phyloP scores from a whole-genome alignment of 2,329 filamentous ascomycete genomes.

The Aspergillus sp. region DNA sequence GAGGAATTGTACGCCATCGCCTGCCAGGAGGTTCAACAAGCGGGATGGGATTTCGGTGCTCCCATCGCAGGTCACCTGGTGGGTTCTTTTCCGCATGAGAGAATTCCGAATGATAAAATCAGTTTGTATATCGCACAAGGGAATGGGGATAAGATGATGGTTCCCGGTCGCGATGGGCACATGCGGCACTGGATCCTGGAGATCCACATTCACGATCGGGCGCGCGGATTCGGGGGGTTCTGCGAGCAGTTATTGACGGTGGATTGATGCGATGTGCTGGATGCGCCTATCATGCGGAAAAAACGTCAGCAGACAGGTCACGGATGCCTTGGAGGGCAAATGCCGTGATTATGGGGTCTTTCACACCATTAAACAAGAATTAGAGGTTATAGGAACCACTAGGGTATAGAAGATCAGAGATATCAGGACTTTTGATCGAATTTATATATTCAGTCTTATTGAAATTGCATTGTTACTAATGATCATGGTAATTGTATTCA shows the following conservation, averaged over 20 bases:
- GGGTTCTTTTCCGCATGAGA: constrained; percentile 54
- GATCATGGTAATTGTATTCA: no score
- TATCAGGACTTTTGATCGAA: no score
- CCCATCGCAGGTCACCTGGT: constrained; percentile 54
- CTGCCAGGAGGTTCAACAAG: constrained; percentile 38
- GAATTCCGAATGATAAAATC: constrained; percentile 52
- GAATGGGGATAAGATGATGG: constrained; percentile 47
- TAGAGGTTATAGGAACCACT: no score
- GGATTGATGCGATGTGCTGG: constrained; percentile 11
- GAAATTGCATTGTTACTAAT: no score
- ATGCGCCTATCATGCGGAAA: no score
- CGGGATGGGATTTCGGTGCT: constrained; percentile 51
- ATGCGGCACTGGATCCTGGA: constrained; percentile 55
- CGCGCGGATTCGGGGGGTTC: constrained; percentile 46
- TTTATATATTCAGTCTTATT: no score
- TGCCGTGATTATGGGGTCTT: no score
- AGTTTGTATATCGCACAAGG: constrained; percentile 50
- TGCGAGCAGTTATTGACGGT: constrained; percentile 42
- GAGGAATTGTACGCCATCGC: constrained; percentile 52
- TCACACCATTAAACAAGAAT: no score
- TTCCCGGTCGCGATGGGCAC: constrained; percentile 43
- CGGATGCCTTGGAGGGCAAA: no score
- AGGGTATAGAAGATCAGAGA: no score
- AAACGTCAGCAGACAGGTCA: no score
- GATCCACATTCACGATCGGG: constrained; percentile 49